Evolutionary conservation across 306 rosid species (phyloP).

Genomic region (Quercus agrifolia): DNA sequence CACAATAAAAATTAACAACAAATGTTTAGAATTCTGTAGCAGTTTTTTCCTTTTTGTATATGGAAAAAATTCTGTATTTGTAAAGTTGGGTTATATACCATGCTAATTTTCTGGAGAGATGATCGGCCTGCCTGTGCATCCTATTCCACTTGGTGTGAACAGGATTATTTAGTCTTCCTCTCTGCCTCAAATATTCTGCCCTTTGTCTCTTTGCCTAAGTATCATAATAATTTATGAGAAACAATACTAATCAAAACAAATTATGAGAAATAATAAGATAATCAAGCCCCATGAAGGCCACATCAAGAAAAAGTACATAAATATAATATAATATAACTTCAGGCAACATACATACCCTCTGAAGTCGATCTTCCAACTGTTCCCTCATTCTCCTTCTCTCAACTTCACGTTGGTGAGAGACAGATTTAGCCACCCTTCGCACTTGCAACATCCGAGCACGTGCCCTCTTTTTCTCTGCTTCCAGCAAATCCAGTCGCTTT

Average conservation of each 20-base stretch:
- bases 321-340: background rate
- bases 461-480: slow-evolving; percentile 88
- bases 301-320: background rate
- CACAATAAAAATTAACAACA: background rate
- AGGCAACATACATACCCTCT: slow-evolving; percentile 57
- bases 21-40: background rate
- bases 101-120: slow-evolving; percentile 70
- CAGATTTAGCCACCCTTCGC: slow-evolving; percentile 65
- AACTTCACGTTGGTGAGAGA: slow-evolving; percentile 83
- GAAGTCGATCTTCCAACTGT: slow-evolving; percentile 83
- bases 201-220: slow-evolving; percentile 79
- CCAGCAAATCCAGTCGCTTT: slow-evolving; percentile 68
- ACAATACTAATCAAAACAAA: background rate
- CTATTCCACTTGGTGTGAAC: slow-evolving; percentile 41
- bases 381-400: slow-evolving; percentile 79
- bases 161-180: slow-evolving; percentile 56
- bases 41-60: background rate
- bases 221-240: slow-evolving; percentile 5
- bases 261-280: background rate
- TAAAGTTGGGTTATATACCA: slow-evolving; percentile 38
- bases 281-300: slow-evolving; percentile 5
- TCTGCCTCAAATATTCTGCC: slow-evolving; percentile 83
- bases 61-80: background rate
- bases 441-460: slow-evolving; percentile 74
- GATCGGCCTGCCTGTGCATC: slow-evolving; percentile 72